Evolutionary conservation across 2,329 filamentous ascomycete species (phyloP).

Genomic region (Colletotrichum sp.): DNA sequence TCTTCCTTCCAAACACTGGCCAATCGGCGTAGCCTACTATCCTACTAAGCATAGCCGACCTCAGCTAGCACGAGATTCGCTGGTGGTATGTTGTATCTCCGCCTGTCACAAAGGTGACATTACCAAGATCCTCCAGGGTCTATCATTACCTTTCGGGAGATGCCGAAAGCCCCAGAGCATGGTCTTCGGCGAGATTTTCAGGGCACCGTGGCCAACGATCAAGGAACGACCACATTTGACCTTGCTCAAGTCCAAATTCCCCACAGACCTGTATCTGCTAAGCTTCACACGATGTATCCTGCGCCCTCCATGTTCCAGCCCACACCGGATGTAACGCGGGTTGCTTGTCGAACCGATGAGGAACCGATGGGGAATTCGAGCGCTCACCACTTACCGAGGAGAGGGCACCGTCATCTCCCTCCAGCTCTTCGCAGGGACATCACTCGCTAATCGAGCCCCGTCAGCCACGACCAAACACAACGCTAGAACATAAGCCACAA

Average conservation of each 20-base stretch:
- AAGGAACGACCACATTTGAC: background rate
- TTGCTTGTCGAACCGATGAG: background rate
- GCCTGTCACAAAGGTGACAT: background rate
- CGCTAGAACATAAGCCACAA: background rate
- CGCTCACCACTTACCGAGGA: background rate
- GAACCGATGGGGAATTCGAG: background rate
- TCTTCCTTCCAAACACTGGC: background rate
- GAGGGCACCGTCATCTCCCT: background rate
- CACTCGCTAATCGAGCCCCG: background rate
- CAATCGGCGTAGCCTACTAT: background rate
- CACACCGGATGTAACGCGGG: background rate
- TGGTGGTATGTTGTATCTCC: background rate
- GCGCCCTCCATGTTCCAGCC: background rate
- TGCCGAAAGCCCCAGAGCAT: background rate
- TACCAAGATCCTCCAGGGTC: background rate
- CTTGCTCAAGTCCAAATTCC: background rate
- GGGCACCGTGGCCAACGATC: background rate
- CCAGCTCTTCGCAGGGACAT: background rate
- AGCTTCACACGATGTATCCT: background rate
- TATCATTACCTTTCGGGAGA: background rate
- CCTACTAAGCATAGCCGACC: background rate
- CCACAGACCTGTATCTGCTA: background rate
- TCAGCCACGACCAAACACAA: background rate
- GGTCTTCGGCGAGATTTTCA: background rate
- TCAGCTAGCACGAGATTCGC: background rate